A percentile compares a stretch with the other conserved stretches of the same genome.
phyloP scores from a whole-genome alignment of 192 early-diverging fungal species.

The Linnemannia elongata region DNA sequence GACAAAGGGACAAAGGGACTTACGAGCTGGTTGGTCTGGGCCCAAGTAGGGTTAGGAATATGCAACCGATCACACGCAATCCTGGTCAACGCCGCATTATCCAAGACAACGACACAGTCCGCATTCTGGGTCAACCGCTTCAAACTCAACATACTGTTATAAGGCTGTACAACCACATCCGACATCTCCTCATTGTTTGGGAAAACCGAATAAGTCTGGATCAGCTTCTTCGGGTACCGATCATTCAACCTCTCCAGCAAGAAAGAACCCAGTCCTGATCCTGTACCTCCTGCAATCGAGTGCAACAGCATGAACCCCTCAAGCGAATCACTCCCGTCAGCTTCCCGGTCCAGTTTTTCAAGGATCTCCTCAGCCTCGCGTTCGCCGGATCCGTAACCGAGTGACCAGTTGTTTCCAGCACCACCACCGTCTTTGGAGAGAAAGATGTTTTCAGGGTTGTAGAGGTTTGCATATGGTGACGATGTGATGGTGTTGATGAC shows the following conservation, averaged over 20 bases:
- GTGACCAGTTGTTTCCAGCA: constrained; percentile 98
- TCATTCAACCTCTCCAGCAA: constrained; percentile 94
- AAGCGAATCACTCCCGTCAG: constrained; percentile 93
- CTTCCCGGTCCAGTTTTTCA: constrained; percentile 98
- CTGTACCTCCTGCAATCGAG: constrained; percentile 98
- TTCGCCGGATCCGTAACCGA: constrained; percentile 91
- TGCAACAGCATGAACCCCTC: constrained; percentile 98
- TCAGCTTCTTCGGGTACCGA: constrained; percentile 96
- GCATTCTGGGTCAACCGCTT: constrained; percentile 93
- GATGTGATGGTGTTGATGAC: constrained; percentile 92
- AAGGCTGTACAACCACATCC: constrained; percentile 98
- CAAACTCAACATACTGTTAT: constrained; percentile 94
- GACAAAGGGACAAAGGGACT: not conserved
- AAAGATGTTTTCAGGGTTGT: constrained; percentile 98
- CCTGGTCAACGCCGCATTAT: constrained; percentile 93
- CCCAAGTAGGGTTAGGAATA: constrained; percentile 93
- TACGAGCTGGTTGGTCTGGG: constrained; percentile 96
- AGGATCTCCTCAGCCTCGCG: constrained; percentile 91
- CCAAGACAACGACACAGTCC: constrained; percentile 96
- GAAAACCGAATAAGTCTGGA: constrained; percentile 98
- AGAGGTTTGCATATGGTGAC: constrained; percentile 91
- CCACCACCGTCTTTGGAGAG: constrained; percentile 94
- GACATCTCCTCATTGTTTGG: constrained; percentile 95
- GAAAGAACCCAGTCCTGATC: constrained; percentile 96
- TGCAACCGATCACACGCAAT: constrained; percentile 95